Conservation (phyloP, 768 basidiomycete genomes). For the Tylopilus sp. region DNA sequence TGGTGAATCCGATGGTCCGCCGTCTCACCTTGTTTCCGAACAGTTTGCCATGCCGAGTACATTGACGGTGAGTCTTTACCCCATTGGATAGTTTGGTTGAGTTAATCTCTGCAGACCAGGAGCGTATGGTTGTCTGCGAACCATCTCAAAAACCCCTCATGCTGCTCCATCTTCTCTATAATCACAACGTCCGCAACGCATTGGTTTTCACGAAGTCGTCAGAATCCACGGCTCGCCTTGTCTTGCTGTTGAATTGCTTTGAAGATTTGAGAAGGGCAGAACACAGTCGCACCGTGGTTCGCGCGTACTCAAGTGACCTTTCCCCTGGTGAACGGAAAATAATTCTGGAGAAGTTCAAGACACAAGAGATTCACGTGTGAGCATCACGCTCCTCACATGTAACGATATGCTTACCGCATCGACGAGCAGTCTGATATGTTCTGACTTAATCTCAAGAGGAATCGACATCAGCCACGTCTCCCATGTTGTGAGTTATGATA, state of each 20-base stretch:
- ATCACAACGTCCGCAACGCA: constrained; percentile 57
- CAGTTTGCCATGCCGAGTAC: constrained; percentile 80
- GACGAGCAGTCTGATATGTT: constrained; percentile 80
- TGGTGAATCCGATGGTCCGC: constrained; percentile 32
- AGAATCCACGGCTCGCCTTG: constrained; percentile 82
- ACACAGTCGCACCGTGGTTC: constrained; percentile 40
- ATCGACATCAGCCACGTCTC: constrained; percentile 91
- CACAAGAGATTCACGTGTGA: constrained; percentile 80
- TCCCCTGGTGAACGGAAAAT: constrained; percentile 64
- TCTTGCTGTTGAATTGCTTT: constrained; percentile 79
- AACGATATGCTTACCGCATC: constrained; percentile 3
- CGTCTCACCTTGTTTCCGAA: constrained; percentile 62
- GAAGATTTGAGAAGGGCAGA: constrained; percentile 43
- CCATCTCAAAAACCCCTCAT: constrained; percentile 82
- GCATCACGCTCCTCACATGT: constrained; percentile 22
- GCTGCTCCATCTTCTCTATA: constrained; percentile 81
- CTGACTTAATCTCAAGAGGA: constrained; percentile 92
- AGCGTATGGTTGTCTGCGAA: constrained; percentile 82
- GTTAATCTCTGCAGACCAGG: constrained; percentile 43
- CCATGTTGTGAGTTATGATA: constrained; percentile 94
- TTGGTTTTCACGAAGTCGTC: constrained; percentile 97
- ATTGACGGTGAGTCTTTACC: constrained; percentile 51
- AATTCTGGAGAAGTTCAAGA: constrained; percentile 78
- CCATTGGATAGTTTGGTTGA: not conserved
- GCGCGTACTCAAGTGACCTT: constrained; percentile 87